A percentile compares a stretch with the other conserved stretches of the same genome.
Evolutionary conservation across 768 basidiomycete species (phyloP).

Genomic region (Leccinum uliginosum): DNA sequence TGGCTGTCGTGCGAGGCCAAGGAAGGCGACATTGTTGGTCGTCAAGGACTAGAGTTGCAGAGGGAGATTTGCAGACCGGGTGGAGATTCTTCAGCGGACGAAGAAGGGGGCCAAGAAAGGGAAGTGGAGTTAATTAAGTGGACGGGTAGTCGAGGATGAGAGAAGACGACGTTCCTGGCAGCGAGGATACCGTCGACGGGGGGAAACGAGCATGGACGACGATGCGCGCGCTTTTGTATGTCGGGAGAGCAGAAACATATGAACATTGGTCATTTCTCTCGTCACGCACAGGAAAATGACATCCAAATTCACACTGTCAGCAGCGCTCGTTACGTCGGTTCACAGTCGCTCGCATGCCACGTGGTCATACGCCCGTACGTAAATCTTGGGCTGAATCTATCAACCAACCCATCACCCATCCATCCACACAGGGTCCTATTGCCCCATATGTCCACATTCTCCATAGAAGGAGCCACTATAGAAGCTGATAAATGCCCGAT

Average conservation of each 20-base stretch:
- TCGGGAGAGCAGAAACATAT: conserved; percentile 6
- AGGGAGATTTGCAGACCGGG: conserved; percentile 29
- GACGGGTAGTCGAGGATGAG: conserved; percentile 10
- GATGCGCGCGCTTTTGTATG: conserved; percentile 21
- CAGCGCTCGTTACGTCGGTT: conserved; percentile 20
- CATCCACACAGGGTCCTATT: conserved; percentile 6
- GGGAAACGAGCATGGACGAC: conserved; percentile 1
- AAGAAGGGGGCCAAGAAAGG: conserved; percentile 15
- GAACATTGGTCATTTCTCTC: conserved; percentile 22
- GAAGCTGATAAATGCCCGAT: conserved; percentile 23
- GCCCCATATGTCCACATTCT: background rate
- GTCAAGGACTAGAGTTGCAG: conserved; percentile 28
- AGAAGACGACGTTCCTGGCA: conserved; percentile 8
- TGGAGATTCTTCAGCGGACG: conserved; percentile 15
- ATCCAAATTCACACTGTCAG: conserved; percentile 28
- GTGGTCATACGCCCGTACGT: conserved; percentile 16
- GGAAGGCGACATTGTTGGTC: conserved; percentile 33
- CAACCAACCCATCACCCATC: conserved; percentile 2
- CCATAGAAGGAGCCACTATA: conserved; percentile 2
- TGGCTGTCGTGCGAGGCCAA: conserved; percentile 9
- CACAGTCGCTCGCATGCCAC: conserved; percentile 18
- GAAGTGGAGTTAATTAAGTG: conserved; percentile 16
- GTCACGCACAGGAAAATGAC: conserved; percentile 29
- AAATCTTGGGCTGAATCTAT: conserved; percentile 1
- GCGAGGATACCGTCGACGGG: conserved; percentile 3